These are phyloP conservation scores for Wolfiporia cocos DNA, from an alignment of 1,284 basidiomycete genomes.

Conservation along the genomic window DNA sequence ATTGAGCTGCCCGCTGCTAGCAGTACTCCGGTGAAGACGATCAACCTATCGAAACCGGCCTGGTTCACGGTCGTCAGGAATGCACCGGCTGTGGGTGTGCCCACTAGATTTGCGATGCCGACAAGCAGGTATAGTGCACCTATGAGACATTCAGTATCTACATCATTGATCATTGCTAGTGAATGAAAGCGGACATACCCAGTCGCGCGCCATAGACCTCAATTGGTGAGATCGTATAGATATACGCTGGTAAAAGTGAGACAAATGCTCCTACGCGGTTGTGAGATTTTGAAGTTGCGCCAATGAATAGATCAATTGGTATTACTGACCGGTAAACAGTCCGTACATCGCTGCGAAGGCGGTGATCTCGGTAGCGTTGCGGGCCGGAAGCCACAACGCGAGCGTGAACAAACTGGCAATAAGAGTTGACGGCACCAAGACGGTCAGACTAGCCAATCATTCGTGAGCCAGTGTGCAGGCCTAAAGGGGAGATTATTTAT, in stretches of 20 bases:
- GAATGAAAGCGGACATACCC: too few species aligned
- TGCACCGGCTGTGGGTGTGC: slow-evolving; percentile 36
- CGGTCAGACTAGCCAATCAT: slow-evolving; percentile 27
- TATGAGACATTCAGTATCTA: slow-evolving; percentile 11
- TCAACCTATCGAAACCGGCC: slow-evolving; percentile 23
- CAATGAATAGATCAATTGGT: too few species aligned
- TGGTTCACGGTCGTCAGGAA: slow-evolving; percentile 21
- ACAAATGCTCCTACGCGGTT: slow-evolving; percentile 31
- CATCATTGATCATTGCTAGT: too few species aligned
- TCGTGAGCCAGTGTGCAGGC: slow-evolving; percentile 22
- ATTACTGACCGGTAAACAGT: slow-evolving; percentile 22
- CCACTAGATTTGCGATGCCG: slow-evolving; percentile 37
- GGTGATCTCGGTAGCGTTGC: slow-evolving; percentile 32
- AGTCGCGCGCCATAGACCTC: slow-evolving; percentile 34
- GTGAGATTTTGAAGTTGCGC: slow-evolving; percentile 1
- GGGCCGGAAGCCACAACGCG: slow-evolving; percentile 45
- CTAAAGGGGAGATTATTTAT: too few species aligned
- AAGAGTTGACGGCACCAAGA: slow-evolving; percentile 26
- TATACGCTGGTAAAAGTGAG: slow-evolving; percentile 4
- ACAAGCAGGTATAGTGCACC: slow-evolving; percentile 47
- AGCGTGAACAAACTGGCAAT: slow-evolving; percentile 34
- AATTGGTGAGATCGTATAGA: slow-evolving; percentile 5
- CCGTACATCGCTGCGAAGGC: slow-evolving; percentile 2
- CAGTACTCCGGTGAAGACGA: slow-evolving; percentile 26
- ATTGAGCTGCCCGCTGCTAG: slow-evolving; percentile 11